A percentile compares a stretch with the other conserved stretches of the same genome.
Evolutionary conservation across 345 rosid species (phyloP).

Genomic region (Erodium maritimum): DNA sequence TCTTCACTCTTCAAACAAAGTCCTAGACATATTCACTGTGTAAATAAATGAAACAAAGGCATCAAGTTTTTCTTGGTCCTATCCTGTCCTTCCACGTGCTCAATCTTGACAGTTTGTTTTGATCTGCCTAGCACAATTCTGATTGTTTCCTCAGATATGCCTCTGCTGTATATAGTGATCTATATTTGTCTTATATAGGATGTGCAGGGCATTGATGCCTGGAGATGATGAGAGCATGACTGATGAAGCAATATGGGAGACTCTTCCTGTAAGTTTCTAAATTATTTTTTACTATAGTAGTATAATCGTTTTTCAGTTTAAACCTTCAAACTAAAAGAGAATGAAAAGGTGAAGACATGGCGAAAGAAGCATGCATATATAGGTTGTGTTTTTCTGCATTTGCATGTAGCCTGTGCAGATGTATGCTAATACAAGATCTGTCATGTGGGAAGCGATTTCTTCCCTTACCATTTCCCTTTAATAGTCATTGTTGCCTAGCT

Average conservation of each 20-base stretch:
- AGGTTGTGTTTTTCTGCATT: background rate
- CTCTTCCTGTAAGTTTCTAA: slow-evolving; percentile 63
- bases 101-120: background rate
- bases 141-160: background rate
- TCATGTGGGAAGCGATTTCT: background rate
- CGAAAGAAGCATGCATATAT: background rate
- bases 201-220: slow-evolving; percentile 85
- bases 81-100: background rate
- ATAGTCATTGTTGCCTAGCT: background rate
- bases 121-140: background rate
- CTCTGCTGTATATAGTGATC: background rate
- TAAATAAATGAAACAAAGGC: background rate
- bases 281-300: background rate
- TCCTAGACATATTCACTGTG: background rate
- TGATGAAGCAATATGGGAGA: slow-evolving; percentile 95
- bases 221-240: slow-evolving; percentile 92
- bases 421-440: background rate
- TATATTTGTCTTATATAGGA: slow-evolving; percentile 29
- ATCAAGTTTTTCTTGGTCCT: background rate
- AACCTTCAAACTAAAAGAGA: too few species aligned
- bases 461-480: background rate
- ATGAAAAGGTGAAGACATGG: background rate
- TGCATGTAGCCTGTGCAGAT: background rate
- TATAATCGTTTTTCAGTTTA: too few species aligned
- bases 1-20: background rate